A percentile compares a stretch with the other conserved stretches of the same genome.
phyloP scores from a whole-genome alignment of 2,329 filamentous ascomycete species.

The Nemania diffusa region DNA sequence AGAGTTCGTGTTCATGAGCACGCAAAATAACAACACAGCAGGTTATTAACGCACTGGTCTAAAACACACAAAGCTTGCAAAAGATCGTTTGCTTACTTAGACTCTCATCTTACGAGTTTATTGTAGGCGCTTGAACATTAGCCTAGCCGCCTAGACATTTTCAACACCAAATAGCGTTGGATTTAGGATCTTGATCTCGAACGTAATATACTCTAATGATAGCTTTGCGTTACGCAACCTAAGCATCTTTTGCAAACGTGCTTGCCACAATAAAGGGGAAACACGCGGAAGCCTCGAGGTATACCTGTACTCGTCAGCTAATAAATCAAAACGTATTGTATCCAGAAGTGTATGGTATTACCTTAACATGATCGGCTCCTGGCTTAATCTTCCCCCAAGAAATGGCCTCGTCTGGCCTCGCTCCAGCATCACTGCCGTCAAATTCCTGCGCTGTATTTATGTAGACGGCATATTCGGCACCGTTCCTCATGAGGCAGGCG shows the following conservation, averaged over 20 bases:
- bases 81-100: background rate
- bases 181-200: background rate
- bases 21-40: background rate
- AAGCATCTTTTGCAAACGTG: conserved; percentile 68
- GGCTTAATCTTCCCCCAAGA: conserved; percentile 99
- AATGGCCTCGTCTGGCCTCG: conserved; percentile 93
- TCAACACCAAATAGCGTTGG: background rate
- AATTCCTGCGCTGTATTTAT: conserved; percentile 98
- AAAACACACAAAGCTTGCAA: background rate
- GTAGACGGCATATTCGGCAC: conserved; percentile 95
- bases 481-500: conserved; percentile 96
- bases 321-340: conserved; percentile 24
- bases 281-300: conserved; percentile 71
- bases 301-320: conserved; percentile 58
- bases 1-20: background rate
- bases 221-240: background rate
- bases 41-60: background rate
- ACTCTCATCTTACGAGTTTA: background rate
- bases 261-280: conserved; percentile 75
- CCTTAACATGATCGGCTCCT: conserved; percentile 89
- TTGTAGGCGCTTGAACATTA: background rate
- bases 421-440: conserved; percentile 95
- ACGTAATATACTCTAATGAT: background rate
- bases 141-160: background rate
- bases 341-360: conserved; percentile 48